Evolutionary conservation across 139 green algal species (phyloP), one percentile per base, ranked within the genome.

Genomic region (Tetradesmus obliquus): DNA sequence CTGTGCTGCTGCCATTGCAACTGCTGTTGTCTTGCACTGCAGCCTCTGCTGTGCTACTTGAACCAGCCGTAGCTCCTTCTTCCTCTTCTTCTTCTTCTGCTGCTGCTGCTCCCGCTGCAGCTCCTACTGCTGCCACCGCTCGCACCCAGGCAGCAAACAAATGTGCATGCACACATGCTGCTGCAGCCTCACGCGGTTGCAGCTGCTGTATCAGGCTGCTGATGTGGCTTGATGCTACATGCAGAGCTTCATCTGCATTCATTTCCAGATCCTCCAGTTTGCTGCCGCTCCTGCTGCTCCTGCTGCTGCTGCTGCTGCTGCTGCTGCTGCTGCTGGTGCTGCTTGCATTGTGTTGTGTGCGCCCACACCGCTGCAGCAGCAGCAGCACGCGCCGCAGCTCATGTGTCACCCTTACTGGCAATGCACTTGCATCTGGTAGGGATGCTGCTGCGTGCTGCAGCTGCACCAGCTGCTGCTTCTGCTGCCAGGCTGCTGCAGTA

Each of bases 141-240:
- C 71, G 51, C 4, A 90, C 9, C 86, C 86, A 90, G 24, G 86
- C 69, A 84, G 86, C 86, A 84, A 90, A 90, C 53, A 90, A 53
- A n/a, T 90, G 86, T 53, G 86, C 69, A 55, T 90, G 86, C n/a
- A 84, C 80, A 17, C 82, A 83, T 51, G 88, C 58, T 51, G 66
- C 66, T 51, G 69, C 72, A 51, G 66, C 66, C 17, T 32, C 58
- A 2, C 1, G 6, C 7, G 88, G 51, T 15, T 66, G 89, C 53
- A 84, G 72, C n/a, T 6, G 53, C 82, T 79, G 60, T 22, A 84
- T 53, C 66, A 89, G 19, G 7, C 24, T 84, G 6, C 45, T 58
- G 19, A 90, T 83, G 69, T 90, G 86, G 7, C 19, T 1, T 54
- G 71, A 53, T 71, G 86, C 86, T 8, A 54, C 2, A 12, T 82